These are phyloP conservation scores for Neoarthrinium moseri DNA, from an alignment of 2,329 filamentous ascomycete species.

Conservation along the genomic window DNA sequence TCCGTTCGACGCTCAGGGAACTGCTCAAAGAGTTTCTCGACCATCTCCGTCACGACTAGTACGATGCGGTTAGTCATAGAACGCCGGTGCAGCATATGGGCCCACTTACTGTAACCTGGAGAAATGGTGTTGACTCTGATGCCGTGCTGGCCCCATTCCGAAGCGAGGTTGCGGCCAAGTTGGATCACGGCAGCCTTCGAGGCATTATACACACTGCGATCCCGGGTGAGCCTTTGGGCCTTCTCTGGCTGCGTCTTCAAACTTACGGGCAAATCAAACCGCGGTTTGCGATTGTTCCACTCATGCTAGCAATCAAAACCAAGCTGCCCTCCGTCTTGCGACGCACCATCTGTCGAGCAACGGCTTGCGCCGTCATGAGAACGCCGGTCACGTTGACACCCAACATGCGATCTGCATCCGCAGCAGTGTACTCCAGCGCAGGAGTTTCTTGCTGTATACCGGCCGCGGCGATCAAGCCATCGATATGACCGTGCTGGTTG, in stretches of 20 bases:
- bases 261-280: conserved; percentile 59
- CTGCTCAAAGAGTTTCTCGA: conserved; percentile 72
- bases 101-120: conserved; percentile 61
- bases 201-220: conserved; percentile 67
- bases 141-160: conserved; percentile 69
- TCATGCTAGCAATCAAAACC: conserved; percentile 70
- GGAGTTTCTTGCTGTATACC: conserved; percentile 80
- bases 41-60: conserved; percentile 72
- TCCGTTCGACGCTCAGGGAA: conserved; percentile 65
- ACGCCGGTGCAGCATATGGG: no score
- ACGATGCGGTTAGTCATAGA: not conserved
- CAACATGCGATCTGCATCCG: conserved; percentile 76
- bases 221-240: not conserved
- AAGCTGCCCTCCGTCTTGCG: conserved; percentile 60
- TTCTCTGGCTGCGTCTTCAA: not conserved
- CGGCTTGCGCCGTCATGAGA: conserved; percentile 83
- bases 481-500: conserved; percentile 67
- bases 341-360: conserved; percentile 72
- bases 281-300: conserved; percentile 64
- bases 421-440: conserved; percentile 76
- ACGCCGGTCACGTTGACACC: conserved; percentile 84
- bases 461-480: conserved; percentile 71
- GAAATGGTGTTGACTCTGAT: conserved; percentile 82
- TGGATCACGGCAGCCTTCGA: conserved; percentile 75
- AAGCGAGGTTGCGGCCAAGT: conserved; percentile 66